phyloP scores from a whole-genome alignment of 163 green algal species.

The Scenedesmus sp. region DNA sequence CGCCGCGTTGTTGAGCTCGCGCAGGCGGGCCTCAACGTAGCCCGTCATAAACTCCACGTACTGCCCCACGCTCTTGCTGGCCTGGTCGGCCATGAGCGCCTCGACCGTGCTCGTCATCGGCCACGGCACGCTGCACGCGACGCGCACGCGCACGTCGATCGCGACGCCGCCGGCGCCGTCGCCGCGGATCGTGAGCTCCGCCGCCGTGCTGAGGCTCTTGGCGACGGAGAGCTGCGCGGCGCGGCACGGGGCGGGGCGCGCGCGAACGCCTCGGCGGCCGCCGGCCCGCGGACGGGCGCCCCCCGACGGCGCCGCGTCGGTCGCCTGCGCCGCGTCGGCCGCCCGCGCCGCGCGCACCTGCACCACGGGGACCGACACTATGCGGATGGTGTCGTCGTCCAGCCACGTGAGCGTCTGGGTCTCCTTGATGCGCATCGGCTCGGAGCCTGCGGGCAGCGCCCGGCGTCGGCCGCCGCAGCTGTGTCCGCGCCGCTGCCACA shows the following conservation, averaged over 20 bases:
- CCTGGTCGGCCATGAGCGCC: conserved; percentile 25
- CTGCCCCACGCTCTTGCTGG: conserved; percentile 26
- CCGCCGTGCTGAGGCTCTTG: conserved; percentile 1
- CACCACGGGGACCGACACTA: background rate
- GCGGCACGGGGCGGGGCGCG: too few species aligned
- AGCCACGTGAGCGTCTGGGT: conserved; percentile 9
- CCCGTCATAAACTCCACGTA: conserved; percentile 31
- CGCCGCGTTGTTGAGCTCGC: conserved; percentile 14
- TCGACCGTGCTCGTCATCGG: conserved; percentile 15
- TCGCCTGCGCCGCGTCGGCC: background rate
- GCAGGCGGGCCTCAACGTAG: conserved; percentile 21
- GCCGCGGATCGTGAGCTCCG: conserved; percentile 79
- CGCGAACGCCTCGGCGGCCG: too few species aligned
- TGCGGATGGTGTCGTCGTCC: conserved; percentile 15
- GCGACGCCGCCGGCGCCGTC: conserved; percentile 90
- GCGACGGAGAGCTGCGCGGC: conserved; percentile 10
- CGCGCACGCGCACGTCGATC: conserved; percentile 91
- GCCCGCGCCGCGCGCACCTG: conserved; percentile 10
- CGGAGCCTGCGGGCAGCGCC: conserved; percentile 11
- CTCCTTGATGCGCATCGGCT: conserved; percentile 30
- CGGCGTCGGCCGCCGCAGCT: background rate
- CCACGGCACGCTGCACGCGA: conserved; percentile 69
- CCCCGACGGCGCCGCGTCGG: background rate
- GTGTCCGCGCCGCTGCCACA: background rate
- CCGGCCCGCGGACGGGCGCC: too few species aligned